Conservation (phyloP, 1,139 yeast species). For the Diutina pseudorugosa region DNA sequence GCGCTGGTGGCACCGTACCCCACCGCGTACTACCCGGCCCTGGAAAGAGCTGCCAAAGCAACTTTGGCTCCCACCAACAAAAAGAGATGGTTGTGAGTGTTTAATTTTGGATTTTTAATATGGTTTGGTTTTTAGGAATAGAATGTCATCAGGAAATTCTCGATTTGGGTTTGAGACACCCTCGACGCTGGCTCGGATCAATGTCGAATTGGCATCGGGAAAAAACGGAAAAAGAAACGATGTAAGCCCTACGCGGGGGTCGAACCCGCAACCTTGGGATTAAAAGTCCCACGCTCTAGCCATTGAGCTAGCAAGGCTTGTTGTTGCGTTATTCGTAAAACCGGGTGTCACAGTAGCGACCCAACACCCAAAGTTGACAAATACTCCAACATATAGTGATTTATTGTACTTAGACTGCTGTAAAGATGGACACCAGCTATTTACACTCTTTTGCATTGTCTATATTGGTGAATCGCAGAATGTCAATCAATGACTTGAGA, state of each 20-base stretch:
- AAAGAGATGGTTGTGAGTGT: slow-evolving; percentile 11
- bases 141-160: not conserved
- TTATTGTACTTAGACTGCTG: too few species aligned
- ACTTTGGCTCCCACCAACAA: slow-evolving; percentile 25
- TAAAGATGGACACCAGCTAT: too few species aligned
- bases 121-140: not conserved
- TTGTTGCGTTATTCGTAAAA: not conserved
- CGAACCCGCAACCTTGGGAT: slow-evolving; percentile 16
- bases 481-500: too few species aligned
- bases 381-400: too few species aligned
- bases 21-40: slow-evolving; percentile 32
- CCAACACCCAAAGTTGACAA: too few species aligned
- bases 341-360: too few species aligned
- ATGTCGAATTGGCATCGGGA: not conserved
- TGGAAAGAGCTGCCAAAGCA: slow-evolving; percentile 26
- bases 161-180: too few species aligned
- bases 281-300: slow-evolving; percentile 37
- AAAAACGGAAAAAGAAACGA: not conserved
- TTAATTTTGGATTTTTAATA: not conserved
- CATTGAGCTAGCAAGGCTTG: slow-evolving; percentile 34
- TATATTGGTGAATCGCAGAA: too few species aligned
- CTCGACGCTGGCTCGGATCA: too few species aligned
- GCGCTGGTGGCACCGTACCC: slow-evolving; percentile 65
- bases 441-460: too few species aligned
- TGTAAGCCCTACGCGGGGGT: slow-evolving; percentile 14